phyloP scores from a whole-genome alignment of 1,284 basidiomycete species.

The Irpex sp. region DNA sequence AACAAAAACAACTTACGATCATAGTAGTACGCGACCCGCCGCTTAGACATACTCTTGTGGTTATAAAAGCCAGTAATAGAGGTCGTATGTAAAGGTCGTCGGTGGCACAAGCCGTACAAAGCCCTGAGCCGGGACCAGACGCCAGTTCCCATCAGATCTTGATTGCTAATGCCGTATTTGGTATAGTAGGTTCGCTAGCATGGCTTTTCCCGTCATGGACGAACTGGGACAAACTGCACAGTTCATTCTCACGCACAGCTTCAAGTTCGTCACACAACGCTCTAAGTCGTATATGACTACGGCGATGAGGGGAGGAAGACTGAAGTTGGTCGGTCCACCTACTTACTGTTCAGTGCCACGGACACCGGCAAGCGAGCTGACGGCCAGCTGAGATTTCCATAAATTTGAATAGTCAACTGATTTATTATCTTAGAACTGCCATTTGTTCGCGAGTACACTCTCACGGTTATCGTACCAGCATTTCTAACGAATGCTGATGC shows the following conservation, averaged over 20 bases:
- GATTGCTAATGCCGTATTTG: background rate
- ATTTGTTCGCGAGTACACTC: background rate
- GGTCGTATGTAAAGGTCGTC: background rate
- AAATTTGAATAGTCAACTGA: too few species aligned
- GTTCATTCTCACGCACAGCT: background rate
- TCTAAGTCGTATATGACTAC: background rate
- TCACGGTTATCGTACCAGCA: background rate
- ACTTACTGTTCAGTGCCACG: too few species aligned
- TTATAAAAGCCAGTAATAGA: background rate
- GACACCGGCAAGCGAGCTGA: too few species aligned
- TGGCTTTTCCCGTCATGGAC: background rate
- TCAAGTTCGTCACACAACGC: background rate
- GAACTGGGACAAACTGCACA: background rate
- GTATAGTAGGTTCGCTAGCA: conserved; percentile 1
- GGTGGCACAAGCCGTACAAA: background rate
- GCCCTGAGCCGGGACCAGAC: background rate
- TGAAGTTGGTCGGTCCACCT: background rate
- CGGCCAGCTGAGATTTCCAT: too few species aligned
- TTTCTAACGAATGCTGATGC: background rate
- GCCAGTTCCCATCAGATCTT: background rate
- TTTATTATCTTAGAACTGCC: background rate
- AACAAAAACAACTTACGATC: conserved; percentile 38
- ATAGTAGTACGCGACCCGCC: conserved; percentile 61
- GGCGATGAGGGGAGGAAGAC: background rate
- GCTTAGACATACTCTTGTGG: conserved; percentile 44